Base-by-base conservation (phyloP, 2,329 filamentous ascomycete genomes). In the Calonectria pseudoturangicola region DNA sequence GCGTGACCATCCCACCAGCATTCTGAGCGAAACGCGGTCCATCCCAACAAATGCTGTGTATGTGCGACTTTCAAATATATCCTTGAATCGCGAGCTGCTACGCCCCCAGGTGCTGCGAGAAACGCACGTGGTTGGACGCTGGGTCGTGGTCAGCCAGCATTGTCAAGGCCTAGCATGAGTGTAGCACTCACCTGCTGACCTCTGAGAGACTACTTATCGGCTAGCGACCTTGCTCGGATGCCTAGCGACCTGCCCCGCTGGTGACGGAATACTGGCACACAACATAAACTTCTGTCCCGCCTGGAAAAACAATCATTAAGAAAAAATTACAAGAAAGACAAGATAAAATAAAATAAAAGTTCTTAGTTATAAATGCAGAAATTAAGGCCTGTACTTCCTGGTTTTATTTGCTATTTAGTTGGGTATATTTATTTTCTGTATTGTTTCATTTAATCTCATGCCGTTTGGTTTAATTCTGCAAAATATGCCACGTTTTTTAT, bases 31-130 rank as follows among this genome's bases (percentile, higher is more conserved):
- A 63, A 28, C 21, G 30, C 58, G 41, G 33, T 33, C 15, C 36
- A 39, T 45, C 47, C 27, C 25, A 33, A 43, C 50, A 41, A 41
- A 30, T 5, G 9, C 15, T 21, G 7, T 45, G 10, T 18, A 58
- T 36, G 39, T 21, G 25, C 58, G 54, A 21, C 45, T 43, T 18
- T 45, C 28, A 30, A 7, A 63, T 47, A 62, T 45, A 36, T 66
- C 48, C 30, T 60, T 70, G 36, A 60, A 67, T 71, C 64, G 56
- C 39, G 28, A 41, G 63, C 36, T 67, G 54, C 47, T 47, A 67
- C 56, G 54, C 69, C 63, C 12, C 69, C 69, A 71, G 69, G 69
- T 71, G 69, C 45, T 68, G 21, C 47, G 47, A 71, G 56, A 48
- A 56, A 21, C 47, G 30, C 33, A 65, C 28, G 25, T 68, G 65